phyloP scores from a whole-genome alignment of 176 grass and related monocot species.

The Oryza punctata region DNA sequence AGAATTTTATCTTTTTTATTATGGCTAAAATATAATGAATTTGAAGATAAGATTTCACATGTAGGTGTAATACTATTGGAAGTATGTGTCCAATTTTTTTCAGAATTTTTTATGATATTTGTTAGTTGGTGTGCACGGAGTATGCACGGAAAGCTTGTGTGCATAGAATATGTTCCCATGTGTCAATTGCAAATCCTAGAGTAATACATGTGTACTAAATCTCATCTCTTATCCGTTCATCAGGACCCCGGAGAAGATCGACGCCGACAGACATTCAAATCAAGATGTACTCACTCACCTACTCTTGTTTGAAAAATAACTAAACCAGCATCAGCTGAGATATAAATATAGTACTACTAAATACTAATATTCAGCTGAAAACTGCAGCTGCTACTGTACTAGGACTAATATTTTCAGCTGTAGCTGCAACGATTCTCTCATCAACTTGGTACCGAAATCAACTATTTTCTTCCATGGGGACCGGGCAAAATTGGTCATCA shows the following conservation, averaged over 20 bases:
- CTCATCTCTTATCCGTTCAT: not conserved
- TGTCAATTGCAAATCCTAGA: not conserved
- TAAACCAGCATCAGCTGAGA: not conserved
- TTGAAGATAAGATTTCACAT: no score
- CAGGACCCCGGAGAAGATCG: not conserved
- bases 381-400: not conserved
- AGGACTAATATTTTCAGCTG: not conserved
- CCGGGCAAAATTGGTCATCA: not conserved
- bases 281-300: not conserved
- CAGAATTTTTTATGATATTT: no score
- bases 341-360: not conserved
- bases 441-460: not conserved
- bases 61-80: no score
- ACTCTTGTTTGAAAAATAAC: not conserved
- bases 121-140: no score
- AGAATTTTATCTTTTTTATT: no score
- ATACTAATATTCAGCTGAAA: not conserved
- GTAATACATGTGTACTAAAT: not conserved
- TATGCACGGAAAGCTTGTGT: no score
- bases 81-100: no score
- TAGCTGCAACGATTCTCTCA: conserved; percentile 5
- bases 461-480: not conserved
- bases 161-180: no score
- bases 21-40: no score
- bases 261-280: not conserved